A percentile compares a stretch with the other conserved stretches of the same genome.
Evolutionary conservation across 2,329 filamentous ascomycete species (phyloP).

Genomic region (Purpureocillium takamizusanense): DNA sequence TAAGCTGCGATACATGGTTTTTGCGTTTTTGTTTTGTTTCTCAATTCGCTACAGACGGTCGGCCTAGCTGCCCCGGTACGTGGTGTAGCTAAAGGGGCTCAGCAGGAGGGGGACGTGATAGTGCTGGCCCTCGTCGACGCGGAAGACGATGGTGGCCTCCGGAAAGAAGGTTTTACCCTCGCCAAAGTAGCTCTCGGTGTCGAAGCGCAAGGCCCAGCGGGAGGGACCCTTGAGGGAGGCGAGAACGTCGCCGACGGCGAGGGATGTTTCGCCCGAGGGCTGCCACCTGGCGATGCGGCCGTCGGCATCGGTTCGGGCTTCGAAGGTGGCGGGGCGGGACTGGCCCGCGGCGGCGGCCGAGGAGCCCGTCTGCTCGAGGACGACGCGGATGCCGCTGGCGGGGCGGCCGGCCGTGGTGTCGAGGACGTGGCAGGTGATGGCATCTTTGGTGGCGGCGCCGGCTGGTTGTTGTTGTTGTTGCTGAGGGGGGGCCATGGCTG

Average conservation of each 20-base stretch:
- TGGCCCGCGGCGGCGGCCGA: conserved; percentile 16
- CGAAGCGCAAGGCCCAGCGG: conserved; percentile 62
- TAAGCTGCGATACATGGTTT: too few relatives aligned
- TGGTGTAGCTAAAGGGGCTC: conserved; percentile 73
- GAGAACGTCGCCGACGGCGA: conserved; percentile 49
- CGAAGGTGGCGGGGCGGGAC: conserved; percentile 39
- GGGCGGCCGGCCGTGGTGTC: conserved; percentile 70
- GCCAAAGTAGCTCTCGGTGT: conserved; percentile 64
- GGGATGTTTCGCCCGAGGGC: conserved; percentile 49
- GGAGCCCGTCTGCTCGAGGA: conserved; percentile 40
- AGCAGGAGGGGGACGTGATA: conserved; percentile 75
- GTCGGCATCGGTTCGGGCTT: conserved; percentile 64
- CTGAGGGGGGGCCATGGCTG: too few relatives aligned
- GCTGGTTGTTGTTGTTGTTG: neutral
- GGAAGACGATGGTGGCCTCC: conserved; percentile 45
- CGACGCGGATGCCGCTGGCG: conserved; percentile 56
- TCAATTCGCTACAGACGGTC: neutral
- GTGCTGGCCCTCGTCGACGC: conserved; percentile 49
- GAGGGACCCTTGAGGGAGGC: conserved; percentile 33
- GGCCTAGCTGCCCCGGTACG: conserved; percentile 64
- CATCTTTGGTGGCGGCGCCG: conserved; percentile 37
- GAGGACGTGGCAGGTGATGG: conserved; percentile 81
- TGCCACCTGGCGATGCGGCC: conserved; percentile 66
- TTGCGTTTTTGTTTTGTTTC: too few relatives aligned
- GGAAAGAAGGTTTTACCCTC: conserved; percentile 53